Base-by-base conservation (phyloP, 2,329 filamentous ascomycete species). In the Ophiobolus disseminans region DNA sequence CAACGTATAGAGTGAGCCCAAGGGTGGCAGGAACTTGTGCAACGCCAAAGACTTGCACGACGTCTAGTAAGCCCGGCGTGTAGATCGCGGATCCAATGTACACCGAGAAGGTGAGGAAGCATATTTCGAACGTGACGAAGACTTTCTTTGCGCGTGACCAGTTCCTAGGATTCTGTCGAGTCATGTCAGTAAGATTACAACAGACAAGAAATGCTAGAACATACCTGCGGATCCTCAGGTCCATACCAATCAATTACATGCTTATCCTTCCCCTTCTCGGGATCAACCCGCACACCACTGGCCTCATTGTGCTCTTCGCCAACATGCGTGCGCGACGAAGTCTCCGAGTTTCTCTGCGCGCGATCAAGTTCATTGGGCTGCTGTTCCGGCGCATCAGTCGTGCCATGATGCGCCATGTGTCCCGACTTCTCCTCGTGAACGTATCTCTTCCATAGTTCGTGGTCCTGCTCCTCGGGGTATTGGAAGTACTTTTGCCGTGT, bases 61-160 rank as follows among this genome's bases (percentile, higher is more conserved):
- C 73, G 5, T 79, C 80, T 39, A 60, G 48, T 4, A 65, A 60
- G 16, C 65, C 68, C 2, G 75, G 68, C 0, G 70, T 65, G 68
- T 83, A 85, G 44, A 86, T 80, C 7, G 77, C 72, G 2, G 76
- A 78, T 1, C 77, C 78, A 50, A 76, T 79, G 58, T 82, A 83
- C 22, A 80, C 28, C 77, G 82, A 43, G 81, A 80, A 78, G 0
- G 76, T 80, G 22, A 78, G 68, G 22, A 81, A 61, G 48, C 75
- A 79, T 45, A 81, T 76, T 30, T 77, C 67, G 36, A 74, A 74
- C 0, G 75, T 79, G 19, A 80, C 74, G 31, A 75, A 75, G 44
- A 72, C 55, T 28, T 78, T 79, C 61, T 76, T 79, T 2, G 39
- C 49, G 3, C 49, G 57, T 2, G 73, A 73, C 79, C 78, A 81